Conservation (phyloP, 352 stramenopile species). For the Thalassiosira livingstoniorum region DNA sequence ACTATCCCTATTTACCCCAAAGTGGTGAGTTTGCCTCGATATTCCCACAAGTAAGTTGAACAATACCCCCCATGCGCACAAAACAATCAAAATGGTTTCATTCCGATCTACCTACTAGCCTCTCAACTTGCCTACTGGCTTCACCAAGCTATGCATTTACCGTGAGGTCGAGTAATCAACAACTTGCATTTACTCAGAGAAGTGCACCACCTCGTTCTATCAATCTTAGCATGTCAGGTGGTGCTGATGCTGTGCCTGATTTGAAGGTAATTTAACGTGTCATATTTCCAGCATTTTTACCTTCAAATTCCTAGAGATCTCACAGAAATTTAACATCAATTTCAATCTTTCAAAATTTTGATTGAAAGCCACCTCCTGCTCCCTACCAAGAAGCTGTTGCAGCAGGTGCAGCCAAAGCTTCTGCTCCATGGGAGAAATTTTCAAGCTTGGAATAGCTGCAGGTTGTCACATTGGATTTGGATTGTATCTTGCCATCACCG, state of each 20-base stretch:
- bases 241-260: conserved; percentile 44
- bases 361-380: conserved; percentile 56
- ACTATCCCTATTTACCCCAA: no score
- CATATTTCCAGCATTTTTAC: no score
- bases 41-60: no score
- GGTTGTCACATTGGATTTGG: conserved; percentile 88
- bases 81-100: conserved; percentile 42
- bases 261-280: no score
- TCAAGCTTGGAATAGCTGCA: conserved; percentile 85
- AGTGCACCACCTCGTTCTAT: conserved; percentile 19
- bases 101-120: conserved; percentile 57
- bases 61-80: no score
- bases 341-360: no score
- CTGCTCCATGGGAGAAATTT: conserved; percentile 76
- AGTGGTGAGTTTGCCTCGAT: no score
- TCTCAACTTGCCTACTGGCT: conserved; percentile 67
- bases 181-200: conserved; percentile 29
- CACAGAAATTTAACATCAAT: no score
- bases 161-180: conserved; percentile 53
- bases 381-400: conserved; percentile 80
- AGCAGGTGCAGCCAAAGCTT: conserved; percentile 77
- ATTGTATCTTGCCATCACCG: conserved; percentile 84
- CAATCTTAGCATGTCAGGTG: conserved; percentile 64
- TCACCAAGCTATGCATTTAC: conserved; percentile 72
- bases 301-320: no score